A percentile compares a stretch with the other conserved stretches of the same genome.
Conservation (phyloP, 2,329 filamentous ascomycete species). For the Alternaria metachromatica region DNA sequence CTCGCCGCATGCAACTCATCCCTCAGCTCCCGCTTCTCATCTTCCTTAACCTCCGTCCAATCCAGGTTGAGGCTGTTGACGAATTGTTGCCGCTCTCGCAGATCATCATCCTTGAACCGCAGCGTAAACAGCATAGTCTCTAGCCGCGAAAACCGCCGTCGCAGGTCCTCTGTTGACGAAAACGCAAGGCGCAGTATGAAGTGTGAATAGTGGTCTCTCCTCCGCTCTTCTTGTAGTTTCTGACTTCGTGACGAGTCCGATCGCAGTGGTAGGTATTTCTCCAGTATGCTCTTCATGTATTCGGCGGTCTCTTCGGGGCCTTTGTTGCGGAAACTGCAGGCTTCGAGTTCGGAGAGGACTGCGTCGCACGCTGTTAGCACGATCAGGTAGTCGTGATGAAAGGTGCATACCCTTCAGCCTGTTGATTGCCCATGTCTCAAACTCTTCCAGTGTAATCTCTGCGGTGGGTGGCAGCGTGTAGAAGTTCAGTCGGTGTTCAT, state of each 20-base stretch:
- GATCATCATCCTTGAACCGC: conserved; percentile 78
- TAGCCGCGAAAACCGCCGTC: conserved; percentile 82
- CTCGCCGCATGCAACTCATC: conserved; percentile 65
- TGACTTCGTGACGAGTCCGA: conserved; percentile 71
- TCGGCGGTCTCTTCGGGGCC: conserved; percentile 78
- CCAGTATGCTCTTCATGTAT: conserved; percentile 84
- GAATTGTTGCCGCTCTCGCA: conserved; percentile 75
- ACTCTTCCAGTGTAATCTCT: conserved; percentile 95
- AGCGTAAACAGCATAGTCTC: conserved; percentile 90
- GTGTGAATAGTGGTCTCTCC: conserved; percentile 97
- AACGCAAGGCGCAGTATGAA: conserved; percentile 96
- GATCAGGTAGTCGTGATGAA: accelerated
- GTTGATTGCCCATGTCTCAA: conserved; percentile 98
- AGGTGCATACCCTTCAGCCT: conserved; percentile 69
- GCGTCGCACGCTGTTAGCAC: conserved; percentile 12
- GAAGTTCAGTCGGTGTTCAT: conserved; percentile 88
- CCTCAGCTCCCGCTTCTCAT: conserved; percentile 74
- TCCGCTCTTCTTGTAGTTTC: conserved; percentile 73
- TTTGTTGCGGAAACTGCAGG: conserved; percentile 94
- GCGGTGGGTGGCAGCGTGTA: conserved; percentile 87
- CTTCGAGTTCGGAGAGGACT: conserved; percentile 89
- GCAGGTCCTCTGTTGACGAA: conserved; percentile 86
- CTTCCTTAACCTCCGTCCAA: conserved; percentile 81
- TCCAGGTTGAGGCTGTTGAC: conserved; percentile 78
- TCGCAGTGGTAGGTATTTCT: conserved; percentile 84